Conservation (phyloP, 306 rosid genomes). For the Prunus fruticosa region DNA sequence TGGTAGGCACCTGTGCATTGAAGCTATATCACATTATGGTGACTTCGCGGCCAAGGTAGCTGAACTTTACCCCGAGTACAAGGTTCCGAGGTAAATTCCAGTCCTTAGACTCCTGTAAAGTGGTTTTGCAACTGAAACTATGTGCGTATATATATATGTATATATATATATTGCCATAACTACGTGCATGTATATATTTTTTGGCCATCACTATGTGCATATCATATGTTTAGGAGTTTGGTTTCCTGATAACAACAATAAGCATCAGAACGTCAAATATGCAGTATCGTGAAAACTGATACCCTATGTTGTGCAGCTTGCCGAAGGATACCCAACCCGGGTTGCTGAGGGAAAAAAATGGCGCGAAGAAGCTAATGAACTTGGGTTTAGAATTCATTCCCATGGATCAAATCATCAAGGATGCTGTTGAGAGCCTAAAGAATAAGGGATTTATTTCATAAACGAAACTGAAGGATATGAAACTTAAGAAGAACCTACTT, state of each 20-base stretch:
- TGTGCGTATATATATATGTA: neutral
- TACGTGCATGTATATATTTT: no score
- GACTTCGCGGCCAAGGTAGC: conserved; percentile 77
- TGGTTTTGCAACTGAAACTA: neutral
- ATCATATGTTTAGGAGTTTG: neutral
- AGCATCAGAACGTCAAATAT: neutral
- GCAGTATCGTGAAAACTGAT: neutral
- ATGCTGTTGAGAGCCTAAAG: conserved; percentile 74
- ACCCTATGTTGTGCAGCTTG: conserved; percentile 34
- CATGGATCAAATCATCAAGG: conserved; percentile 85
- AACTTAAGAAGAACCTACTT: neutral
- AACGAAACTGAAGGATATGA: conserved; percentile 1
- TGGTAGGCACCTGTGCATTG: conserved; percentile 82
- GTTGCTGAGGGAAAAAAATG: conserved; percentile 62
- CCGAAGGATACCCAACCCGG: conserved; percentile 75
- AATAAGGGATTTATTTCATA: conserved; percentile 62
- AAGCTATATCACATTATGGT: conserved; percentile 77
- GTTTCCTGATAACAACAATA: neutral
- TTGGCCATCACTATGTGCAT: neutral
- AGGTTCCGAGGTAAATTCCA: conserved; percentile 56
- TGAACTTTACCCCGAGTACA: conserved; percentile 74
- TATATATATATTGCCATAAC: no score
- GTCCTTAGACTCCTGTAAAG: neutral
- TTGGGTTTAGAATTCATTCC: conserved; percentile 77
- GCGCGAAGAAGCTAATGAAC: conserved; percentile 57